These are phyloP conservation scores for Lichtheimia ramosa DNA, from an alignment of 371 early-diverging fungal genomes.

Conservation along the genomic window DNA sequence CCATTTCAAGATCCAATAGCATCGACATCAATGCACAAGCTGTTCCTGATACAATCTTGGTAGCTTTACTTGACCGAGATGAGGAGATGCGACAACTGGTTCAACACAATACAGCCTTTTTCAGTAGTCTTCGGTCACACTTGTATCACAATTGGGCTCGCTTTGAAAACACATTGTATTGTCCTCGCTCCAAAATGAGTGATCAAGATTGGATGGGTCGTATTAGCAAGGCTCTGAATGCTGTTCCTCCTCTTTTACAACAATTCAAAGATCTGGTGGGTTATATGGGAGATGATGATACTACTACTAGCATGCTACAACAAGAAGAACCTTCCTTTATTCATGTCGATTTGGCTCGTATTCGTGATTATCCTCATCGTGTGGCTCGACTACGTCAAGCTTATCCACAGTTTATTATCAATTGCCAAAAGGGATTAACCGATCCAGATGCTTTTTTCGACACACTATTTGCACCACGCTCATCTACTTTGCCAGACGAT, in stretches of 20 bases:
- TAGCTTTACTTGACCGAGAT: conserved; percentile 41
- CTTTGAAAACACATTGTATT: conserved; percentile 39
- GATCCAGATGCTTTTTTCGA: conserved; percentile 16
- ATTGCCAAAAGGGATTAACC: conserved; percentile 27
- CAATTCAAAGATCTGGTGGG: conserved; percentile 47
- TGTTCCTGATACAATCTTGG: conserved; percentile 44
- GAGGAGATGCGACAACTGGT: conserved; percentile 48
- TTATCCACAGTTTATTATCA: conserved; percentile 64
- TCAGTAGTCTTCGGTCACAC: conserved; percentile 25
- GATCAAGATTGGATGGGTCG: conserved; percentile 42
- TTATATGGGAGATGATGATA: conserved; percentile 22
- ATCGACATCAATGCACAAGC: conserved; percentile 42
- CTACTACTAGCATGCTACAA: neutral
- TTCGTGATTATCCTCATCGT: conserved; percentile 37
- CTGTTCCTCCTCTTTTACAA: conserved; percentile 24
- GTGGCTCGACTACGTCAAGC: conserved; percentile 31
- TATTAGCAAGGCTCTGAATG: conserved; percentile 25
- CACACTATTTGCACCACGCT: conserved; percentile 18
- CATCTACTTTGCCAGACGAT: conserved; percentile 27
- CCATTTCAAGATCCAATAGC: conserved; percentile 17
- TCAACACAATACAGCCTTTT: conserved; percentile 31
- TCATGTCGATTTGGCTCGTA: conserved; percentile 41
- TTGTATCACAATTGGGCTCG: conserved; percentile 30
- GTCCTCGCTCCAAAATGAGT: conserved; percentile 23
- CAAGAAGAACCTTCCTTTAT: conserved; percentile 27